A percentile compares a stretch with the other conserved stretches of the same genome.
phyloP scores from a whole-genome alignment of 148 eudicot genomes.

The Euryodendron excelsum region DNA sequence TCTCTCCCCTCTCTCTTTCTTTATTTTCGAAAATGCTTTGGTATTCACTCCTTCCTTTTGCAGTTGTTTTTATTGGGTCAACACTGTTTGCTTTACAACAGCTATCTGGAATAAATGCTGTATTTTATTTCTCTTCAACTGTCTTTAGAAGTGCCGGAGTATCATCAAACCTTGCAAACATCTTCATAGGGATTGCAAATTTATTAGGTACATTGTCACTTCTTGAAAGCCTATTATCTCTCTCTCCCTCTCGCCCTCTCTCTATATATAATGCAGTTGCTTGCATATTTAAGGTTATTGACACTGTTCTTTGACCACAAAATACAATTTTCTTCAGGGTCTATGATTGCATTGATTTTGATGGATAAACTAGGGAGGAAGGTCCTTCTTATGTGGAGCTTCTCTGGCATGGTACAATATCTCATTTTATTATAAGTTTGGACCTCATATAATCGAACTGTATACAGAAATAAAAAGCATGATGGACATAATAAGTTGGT shows the following conservation, averaged over 20 bases:
- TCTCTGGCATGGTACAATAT: no score
- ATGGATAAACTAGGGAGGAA: no score
- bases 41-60: constrained; percentile 73
- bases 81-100: constrained; percentile 99
- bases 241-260: not conserved
- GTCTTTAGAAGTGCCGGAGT: constrained; percentile 98
- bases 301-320: no score
- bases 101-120: constrained; percentile 99
- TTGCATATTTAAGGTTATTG: no score
- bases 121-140: constrained; percentile 99
- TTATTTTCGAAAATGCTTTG: constrained; percentile 27
- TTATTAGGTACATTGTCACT: constrained; percentile 47
- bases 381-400: no score
- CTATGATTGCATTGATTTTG: no score
- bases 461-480: no score
- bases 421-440: no score
- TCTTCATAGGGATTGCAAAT: constrained; percentile 76
- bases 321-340: no score
- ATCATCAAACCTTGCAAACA: constrained; percentile 83
- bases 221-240: not conserved
- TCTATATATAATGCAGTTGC: not conserved
- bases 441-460: no score
- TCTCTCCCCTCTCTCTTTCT: not conserved
- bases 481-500: no score
- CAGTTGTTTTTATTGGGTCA: constrained; percentile 99